Conservation (phyloP, 805 yeast genomes). For the Crinitomyces ghanaensis region DNA sequence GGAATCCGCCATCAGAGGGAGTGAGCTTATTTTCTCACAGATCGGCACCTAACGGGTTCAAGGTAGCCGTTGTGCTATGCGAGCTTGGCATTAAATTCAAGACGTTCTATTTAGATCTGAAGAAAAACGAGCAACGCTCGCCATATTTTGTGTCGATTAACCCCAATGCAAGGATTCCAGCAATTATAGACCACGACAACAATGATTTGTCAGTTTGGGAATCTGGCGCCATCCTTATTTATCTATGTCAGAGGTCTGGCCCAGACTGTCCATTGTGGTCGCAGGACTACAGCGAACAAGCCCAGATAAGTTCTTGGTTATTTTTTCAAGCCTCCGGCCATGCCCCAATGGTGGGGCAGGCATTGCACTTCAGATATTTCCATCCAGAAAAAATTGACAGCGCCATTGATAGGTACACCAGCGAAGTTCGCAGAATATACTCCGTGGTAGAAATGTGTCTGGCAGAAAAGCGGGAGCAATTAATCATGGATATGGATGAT, state of each 20-base stretch:
- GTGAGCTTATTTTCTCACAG: slow-evolving; percentile 69
- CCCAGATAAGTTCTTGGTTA: slow-evolving; percentile 79
- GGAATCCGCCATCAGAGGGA: slow-evolving; percentile 69
- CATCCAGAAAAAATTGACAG: slow-evolving; percentile 76
- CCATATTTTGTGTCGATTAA: slow-evolving; percentile 90
- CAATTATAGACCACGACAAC: slow-evolving; percentile 76
- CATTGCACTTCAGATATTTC: slow-evolving; percentile 84
- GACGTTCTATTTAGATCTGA: slow-evolving; percentile 78
- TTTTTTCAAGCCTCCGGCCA: slow-evolving; percentile 95
- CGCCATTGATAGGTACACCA: slow-evolving; percentile 83
- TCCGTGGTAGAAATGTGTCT: slow-evolving; percentile 92
- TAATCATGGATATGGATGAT: slow-evolving; percentile 83
- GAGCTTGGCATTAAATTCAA: slow-evolving; percentile 72
- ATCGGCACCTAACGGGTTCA: slow-evolving; percentile 92
- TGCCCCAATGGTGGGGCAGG: slow-evolving; percentile 98
- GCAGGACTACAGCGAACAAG: slow-evolving; percentile 62
- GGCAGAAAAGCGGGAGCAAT: slow-evolving; percentile 83
- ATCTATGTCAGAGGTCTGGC: slow-evolving; percentile 51
- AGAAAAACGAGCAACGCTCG: slow-evolving; percentile 79
- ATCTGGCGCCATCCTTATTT: slow-evolving; percentile 81
- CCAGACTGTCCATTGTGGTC: slow-evolving; percentile 74
- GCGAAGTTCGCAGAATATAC: slow-evolving; percentile 85
- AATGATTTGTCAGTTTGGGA: slow-evolving; percentile 86
- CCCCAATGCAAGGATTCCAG: slow-evolving; percentile 94
- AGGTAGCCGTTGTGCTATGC: slow-evolving; percentile 80